Conservation (phyloP, 2,329 filamentous ascomycete species). For the Colletotrichum phormii region DNA sequence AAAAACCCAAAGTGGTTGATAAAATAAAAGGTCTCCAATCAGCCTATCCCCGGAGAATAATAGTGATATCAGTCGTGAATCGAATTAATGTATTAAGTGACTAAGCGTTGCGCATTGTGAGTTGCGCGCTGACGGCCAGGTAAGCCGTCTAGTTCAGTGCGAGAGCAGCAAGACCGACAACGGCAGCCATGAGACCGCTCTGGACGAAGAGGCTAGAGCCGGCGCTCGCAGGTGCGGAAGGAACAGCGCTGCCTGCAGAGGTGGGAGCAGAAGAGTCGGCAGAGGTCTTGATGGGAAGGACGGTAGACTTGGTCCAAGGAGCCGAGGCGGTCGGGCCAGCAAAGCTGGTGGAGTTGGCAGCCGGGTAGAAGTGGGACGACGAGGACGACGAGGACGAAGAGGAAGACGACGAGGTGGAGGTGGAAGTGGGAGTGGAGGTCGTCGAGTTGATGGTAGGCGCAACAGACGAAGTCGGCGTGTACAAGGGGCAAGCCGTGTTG, state of each 20-base stretch:
- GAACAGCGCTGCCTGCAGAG: constrained; percentile 40
- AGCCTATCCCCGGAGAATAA: constrained; percentile 42
- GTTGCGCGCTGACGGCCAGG: neutral
- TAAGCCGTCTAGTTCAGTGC: constrained; percentile 43
- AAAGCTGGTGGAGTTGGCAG: constrained; percentile 48
- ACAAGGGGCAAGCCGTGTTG: constrained; percentile 56
- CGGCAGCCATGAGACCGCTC: constrained; percentile 53
- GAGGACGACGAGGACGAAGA: constrained; percentile 29
- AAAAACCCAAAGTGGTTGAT: constrained; percentile 19
- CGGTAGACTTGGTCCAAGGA: constrained; percentile 41
- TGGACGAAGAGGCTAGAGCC: constrained; percentile 49
- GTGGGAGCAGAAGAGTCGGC: constrained; percentile 30
- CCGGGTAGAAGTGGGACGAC: constrained; percentile 43
- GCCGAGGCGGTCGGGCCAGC: constrained; percentile 40
- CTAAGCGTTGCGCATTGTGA: neutral
- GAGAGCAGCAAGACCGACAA: constrained; percentile 53
- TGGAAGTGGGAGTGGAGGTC: constrained; percentile 37
- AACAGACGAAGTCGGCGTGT: constrained; percentile 44
- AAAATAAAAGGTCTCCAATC: constrained; percentile 40
- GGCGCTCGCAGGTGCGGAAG: constrained; percentile 45
- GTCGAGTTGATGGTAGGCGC: constrained; percentile 36
- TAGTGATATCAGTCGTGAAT: constrained; percentile 35
- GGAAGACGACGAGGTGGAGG: constrained; percentile 9
- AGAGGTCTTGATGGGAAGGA: constrained; percentile 37
- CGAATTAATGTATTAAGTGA: constrained; percentile 34